These are phyloP conservation scores for Botrytis hyacinthi DNA, from an alignment of 2,329 filamentous ascomycete species.

Conservation along the genomic window DNA sequence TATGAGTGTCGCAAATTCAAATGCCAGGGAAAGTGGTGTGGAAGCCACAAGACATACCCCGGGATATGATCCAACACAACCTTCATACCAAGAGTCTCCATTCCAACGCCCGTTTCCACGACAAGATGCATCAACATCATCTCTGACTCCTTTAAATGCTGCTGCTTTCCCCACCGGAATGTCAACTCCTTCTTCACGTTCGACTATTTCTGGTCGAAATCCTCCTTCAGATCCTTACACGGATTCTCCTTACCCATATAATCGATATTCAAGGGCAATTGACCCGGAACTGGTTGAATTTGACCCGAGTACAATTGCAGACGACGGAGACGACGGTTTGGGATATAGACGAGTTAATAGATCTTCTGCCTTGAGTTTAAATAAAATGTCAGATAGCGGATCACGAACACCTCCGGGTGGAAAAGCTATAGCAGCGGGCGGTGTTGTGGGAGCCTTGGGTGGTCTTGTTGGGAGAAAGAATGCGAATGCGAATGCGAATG, in stretches of 20 bases:
- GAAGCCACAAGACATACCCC: conserved; percentile 53
- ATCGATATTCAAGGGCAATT: conserved; percentile 35
- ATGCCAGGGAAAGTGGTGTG: conserved; percentile 62
- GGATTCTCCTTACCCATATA: conserved; percentile 31
- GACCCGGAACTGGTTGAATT: conserved; percentile 35
- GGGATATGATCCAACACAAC: conserved; percentile 31
- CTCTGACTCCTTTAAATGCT: conserved; percentile 35
- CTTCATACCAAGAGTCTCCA: conserved; percentile 24
- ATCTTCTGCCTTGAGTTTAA: conserved; percentile 50
- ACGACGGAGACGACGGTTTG: conserved; percentile 86
- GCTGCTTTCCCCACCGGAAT: conserved; percentile 35
- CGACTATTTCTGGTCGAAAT: conserved; percentile 31
- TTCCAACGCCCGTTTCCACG: conserved; percentile 14
- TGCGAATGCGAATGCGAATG: conserved; percentile 23
- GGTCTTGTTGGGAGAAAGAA: conserved; percentile 35
- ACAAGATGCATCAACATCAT: conserved; percentile 31
- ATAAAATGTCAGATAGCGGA: conserved; percentile 30
- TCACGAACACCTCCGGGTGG: conserved; percentile 32
- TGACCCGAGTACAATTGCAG: conserved; percentile 74
- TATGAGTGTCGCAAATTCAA: conserved; percentile 61
- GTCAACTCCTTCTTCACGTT: conserved; percentile 34
- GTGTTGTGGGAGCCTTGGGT: conserved; percentile 34
- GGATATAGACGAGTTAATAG: conserved; percentile 51
- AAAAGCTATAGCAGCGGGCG: conserved; percentile 45
- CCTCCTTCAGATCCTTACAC: conserved; percentile 33